A percentile compares a stretch with the other conserved stretches of the same genome.
Evolutionary conservation across 805 yeast species (phyloP).

Genomic region (Wickerhamomyces bisporus): DNA sequence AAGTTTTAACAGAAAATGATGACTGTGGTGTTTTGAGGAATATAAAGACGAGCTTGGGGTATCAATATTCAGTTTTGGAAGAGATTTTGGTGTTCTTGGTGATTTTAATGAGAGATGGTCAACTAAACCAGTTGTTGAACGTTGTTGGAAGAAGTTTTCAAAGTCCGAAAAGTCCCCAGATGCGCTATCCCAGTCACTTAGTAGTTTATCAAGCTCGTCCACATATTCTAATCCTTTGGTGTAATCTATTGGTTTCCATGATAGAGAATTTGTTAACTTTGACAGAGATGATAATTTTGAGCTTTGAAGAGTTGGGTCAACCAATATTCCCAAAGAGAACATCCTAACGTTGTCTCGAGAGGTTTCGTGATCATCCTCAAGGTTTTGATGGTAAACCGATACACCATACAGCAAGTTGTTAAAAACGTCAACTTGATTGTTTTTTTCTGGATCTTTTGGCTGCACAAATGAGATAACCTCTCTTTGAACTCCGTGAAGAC

Average conservation of each 20-base stretch:
- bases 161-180: conserved; percentile 19
- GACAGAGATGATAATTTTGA: conserved; percentile 12
- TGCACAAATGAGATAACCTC: conserved; percentile 53
- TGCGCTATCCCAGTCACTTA: conserved; percentile 16
- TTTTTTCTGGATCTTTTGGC: conserved; percentile 19
- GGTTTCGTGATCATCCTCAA: conserved; percentile 20
- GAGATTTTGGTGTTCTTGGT: conserved; percentile 14
- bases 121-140: conserved; percentile 12
- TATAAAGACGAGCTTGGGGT: background rate
- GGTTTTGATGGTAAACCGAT: conserved; percentile 45
- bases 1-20: conserved; percentile 43
- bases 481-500: conserved; percentile 45
- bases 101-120: conserved; percentile 10
- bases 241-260: conserved; percentile 39
- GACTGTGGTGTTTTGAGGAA: conserved; percentile 17
- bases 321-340: conserved; percentile 60
- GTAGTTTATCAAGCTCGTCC: conserved; percentile 27
- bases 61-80: background rate
- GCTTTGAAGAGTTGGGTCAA: conserved; percentile 34
- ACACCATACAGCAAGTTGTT: conserved; percentile 39
- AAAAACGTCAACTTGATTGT: conserved; percentile 10
- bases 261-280: conserved; percentile 2
- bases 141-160: conserved; percentile 19
- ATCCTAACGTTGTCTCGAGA: conserved; percentile 46
- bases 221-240: conserved; percentile 41